Evolutionary conservation across 495 filamentous ascomycete species (phyloP).

Genomic region (Cryomyces minteri): DNA sequence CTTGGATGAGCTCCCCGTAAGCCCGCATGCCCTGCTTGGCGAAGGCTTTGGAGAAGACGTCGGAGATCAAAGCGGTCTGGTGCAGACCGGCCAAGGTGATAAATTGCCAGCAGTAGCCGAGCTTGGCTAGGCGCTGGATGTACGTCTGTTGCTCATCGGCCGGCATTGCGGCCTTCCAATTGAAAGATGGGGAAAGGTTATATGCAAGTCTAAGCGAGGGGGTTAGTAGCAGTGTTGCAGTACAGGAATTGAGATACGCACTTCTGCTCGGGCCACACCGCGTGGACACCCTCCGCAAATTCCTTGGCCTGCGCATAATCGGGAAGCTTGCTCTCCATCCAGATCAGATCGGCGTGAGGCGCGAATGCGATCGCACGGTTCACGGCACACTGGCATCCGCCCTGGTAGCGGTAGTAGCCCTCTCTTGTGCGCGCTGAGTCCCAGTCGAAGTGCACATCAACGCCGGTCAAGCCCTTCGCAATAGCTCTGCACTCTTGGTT

Average conservation of each 20-base stretch:
- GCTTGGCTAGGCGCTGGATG: slow-evolving; percentile 65
- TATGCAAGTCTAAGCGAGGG: slow-evolving; percentile 52
- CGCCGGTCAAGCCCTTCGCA: slow-evolving; percentile 63
- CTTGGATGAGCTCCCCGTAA: slow-evolving; percentile 91
- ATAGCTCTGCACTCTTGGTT: slow-evolving; percentile 68
- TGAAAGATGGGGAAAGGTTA: slow-evolving; percentile 96
- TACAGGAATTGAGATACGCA: slow-evolving; percentile 26
- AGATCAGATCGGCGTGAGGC: slow-evolving; percentile 87
- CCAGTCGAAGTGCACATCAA: slow-evolving; percentile 86
- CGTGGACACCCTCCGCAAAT: slow-evolving; percentile 87
- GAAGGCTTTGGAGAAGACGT: slow-evolving; percentile 76
- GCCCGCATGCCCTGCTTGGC: slow-evolving; percentile 76
- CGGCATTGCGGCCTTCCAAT: slow-evolving; percentile 97
- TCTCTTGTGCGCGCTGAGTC: slow-evolving; percentile 78
- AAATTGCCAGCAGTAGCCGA: slow-evolving; percentile 99
- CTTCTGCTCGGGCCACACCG: slow-evolving; percentile 93
- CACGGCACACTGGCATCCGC: slow-evolving; percentile 80
- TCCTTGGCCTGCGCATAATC: slow-evolving; percentile 86
- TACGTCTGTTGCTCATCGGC: slow-evolving; percentile 90
- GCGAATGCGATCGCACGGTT: slow-evolving; percentile 86
- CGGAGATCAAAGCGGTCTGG: slow-evolving; percentile 77
- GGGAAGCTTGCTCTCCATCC: slow-evolving; percentile 98
- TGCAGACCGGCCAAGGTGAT: slow-evolving; percentile 97
- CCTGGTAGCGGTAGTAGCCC: slow-evolving; percentile 82
- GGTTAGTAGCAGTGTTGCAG: slow-evolving; percentile 6